These are phyloP conservation scores for Kodamaea kaohsiungensis DNA, from an alignment of 805 yeast genomes.

Conservation along the genomic window DNA sequence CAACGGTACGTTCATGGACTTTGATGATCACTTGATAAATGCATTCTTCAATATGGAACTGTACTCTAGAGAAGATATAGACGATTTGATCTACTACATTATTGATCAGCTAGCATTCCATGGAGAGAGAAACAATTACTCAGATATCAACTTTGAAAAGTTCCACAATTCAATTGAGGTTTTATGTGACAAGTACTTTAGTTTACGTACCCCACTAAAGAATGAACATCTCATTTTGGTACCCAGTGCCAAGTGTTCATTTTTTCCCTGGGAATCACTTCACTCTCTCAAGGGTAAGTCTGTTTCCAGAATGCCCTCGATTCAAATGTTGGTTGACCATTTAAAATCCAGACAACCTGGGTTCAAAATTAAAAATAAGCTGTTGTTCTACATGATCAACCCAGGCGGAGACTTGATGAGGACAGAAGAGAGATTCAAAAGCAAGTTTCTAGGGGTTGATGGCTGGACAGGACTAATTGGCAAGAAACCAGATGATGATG, in stretches of 20 bases:
- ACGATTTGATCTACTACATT: constrained; percentile 63
- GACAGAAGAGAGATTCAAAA: constrained; percentile 61
- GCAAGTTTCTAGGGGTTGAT: constrained; percentile 36
- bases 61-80: constrained; percentile 39
- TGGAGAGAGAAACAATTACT: constrained; percentile 66
- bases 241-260: constrained; percentile 63
- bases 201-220: constrained; percentile 8
- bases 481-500: constrained; percentile 53
- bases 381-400: constrained; percentile 63
- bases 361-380: neutral
- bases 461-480: constrained; percentile 60
- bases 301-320: constrained; percentile 75
- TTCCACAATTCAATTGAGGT: constrained; percentile 54
- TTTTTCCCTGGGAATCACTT: constrained; percentile 89
- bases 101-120: constrained; percentile 60
- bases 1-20: constrained; percentile 8
- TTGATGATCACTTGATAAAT: constrained; percentile 21
- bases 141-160: constrained; percentile 61
- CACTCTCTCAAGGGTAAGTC: constrained; percentile 54
- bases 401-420: constrained; percentile 76
- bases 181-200: constrained; percentile 32
- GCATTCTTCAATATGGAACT: constrained; percentile 20
- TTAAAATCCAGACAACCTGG: constrained; percentile 20
- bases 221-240: constrained; percentile 65
- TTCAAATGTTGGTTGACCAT: constrained; percentile 40